Evolutionary conservation across 306 rosid species (phyloP), one percentile per base, ranked within the genome.

Genomic region (Sphenostylis stenocarpa): DNA sequence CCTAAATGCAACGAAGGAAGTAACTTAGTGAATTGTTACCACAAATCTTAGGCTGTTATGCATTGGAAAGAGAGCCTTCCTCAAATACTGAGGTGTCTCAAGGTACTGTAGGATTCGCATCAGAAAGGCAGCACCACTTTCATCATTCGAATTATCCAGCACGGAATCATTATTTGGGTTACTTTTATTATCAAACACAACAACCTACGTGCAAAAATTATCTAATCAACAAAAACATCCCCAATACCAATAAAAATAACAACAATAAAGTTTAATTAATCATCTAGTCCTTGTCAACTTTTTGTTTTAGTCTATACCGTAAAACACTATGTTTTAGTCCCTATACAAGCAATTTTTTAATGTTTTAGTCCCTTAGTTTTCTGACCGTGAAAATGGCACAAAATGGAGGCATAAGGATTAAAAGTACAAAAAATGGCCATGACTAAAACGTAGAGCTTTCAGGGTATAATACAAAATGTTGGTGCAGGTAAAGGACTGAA

Each of bases 51-150:
- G 62, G 87, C 86, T 91, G 78, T 76, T 92, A 77, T 96, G 99
- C 86, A 66, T 90, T n/a, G 96, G 97, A 67, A 96, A 96, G 23
- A 96, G 87, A 70, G 96, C 87, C 84, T 79, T 96, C 80, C 99
- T 89, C 88, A 96, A 69, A 81, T 96, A 92, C 81, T 96, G 98
- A 12, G 99, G 99, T 17, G 99, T 96, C 84, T 96, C 99, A 67
- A 96, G 99, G 73, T 92, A 96, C 84, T 76, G 77, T 81, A 96
- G 75, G 53, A 92, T 89, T 71, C 93, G 86, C n/a, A 91, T 72
- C 29, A 92, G 94, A 84, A 96, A 92, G 55, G 87, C 88, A 0
- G 96, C 91, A 52, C 97, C 85, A 45, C 87, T 96, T 82, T 92
- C 97, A 80, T 96, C 93, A 61, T 88, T 91, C 7, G 88, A 82